phyloP scores from a whole-genome alignment of 768 basidiomycete species.

The Hysterangium stoloniferum region DNA sequence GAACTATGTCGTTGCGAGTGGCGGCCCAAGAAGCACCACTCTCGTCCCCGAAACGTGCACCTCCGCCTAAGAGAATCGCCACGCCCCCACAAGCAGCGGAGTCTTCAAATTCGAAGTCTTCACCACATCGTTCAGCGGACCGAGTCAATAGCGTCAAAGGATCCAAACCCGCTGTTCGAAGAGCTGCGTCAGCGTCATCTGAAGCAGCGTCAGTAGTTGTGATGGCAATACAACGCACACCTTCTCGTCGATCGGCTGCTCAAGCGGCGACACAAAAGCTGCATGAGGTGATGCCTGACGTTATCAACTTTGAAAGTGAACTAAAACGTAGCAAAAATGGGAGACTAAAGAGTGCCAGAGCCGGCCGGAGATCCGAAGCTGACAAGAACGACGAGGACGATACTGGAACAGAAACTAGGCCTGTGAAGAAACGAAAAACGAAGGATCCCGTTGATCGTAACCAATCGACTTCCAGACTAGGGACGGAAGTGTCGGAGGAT shows the following conservation, averaged over 20 bases:
- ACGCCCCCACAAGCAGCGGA: slow-evolving; percentile 1
- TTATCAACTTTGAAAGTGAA: slow-evolving; percentile 62
- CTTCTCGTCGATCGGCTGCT: slow-evolving; percentile 39
- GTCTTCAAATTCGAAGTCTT: neutral
- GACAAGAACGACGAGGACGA: slow-evolving; percentile 6
- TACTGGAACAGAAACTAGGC: neutral
- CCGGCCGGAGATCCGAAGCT: slow-evolving; percentile 1
- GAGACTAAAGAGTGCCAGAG: slow-evolving; percentile 17
- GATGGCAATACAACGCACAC: slow-evolving; percentile 2
- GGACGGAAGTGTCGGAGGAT: neutral
- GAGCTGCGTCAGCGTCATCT: neutral
- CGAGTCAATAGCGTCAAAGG: neutral
- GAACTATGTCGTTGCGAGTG: slow-evolving; percentile 18
- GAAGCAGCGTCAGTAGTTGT: neutral
- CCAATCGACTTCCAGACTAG: neutral
- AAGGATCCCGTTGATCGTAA: neutral
- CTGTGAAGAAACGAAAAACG: slow-evolving; percentile 1
- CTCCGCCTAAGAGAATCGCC: slow-evolving; percentile 3
- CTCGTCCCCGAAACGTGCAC: slow-evolving; percentile 15
- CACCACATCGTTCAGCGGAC: neutral
- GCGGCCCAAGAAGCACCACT: slow-evolving; percentile 21
- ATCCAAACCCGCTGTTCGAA: slow-evolving; percentile 2
- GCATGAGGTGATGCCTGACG: slow-evolving; percentile 67
- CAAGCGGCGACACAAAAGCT: slow-evolving; percentile 41
- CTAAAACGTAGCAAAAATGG: slow-evolving; percentile 33